Evolutionary conservation across 768 basidiomycete genomes (phyloP), one percentile per base, ranked within the genome.

Genomic region (Suillus tomentosus): DNA sequence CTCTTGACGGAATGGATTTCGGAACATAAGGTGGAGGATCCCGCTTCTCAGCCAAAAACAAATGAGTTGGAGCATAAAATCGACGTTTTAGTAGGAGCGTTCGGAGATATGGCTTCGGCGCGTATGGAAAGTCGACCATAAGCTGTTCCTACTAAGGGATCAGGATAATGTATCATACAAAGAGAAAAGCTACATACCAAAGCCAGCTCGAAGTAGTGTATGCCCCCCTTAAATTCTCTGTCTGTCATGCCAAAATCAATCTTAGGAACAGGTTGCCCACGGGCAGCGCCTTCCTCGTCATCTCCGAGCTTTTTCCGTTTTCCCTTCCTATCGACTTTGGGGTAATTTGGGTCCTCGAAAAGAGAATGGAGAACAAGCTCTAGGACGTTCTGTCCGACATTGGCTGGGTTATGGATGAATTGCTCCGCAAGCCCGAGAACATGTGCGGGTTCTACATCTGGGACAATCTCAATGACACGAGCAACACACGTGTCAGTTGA

Each of bases 51-150:
- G 69, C 68, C 10, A 94, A 78, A 15, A 74, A 73, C 36, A 91
- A 72, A 70, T 87, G 84, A 0, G 91, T 81, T 0, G 92, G 90
- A 0, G 87, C 90, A 69, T 92, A 95, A 37, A 91, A 80, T 1
- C 67, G 68, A 61, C 82, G 67, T 0, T 59, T 50, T 2, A 63
- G 43, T 7, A 90, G 77, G 11, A 70, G 73, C n/a, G 70, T 67
- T 27, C 84, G 84, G 45, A 92, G 78, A 68, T 87, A 81, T 0
- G 79, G 70, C 60, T 83, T 83, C 0, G 88, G 86, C 14, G 89
- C 80, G 51, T 75, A 75, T 1, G 87, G 86, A 72, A 87, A 93
- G 66, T 86, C 83, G 3, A 69, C 61, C 69, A 81, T 79, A 5
- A 92, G 82, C 65, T 84, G 81, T 24, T 80, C 78, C 86, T 88